Conservation (phyloP, 192 early-diverging fungal species). For the Backusella westeae region DNA sequence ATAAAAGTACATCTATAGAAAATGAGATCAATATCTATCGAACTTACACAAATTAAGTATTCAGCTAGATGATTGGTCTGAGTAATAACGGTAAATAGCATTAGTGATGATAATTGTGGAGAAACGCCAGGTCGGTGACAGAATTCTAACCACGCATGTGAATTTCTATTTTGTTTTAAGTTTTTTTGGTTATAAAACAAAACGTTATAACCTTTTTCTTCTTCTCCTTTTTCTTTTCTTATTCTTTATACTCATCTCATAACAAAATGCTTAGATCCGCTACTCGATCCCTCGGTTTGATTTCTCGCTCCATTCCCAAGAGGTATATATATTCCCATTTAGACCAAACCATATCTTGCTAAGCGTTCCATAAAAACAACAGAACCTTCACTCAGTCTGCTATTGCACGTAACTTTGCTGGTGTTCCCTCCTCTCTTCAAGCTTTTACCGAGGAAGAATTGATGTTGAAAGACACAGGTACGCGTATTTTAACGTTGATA, state of each 20-base stretch:
- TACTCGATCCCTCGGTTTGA: constrained; percentile 12
- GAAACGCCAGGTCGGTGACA: neutral
- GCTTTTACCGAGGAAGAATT: constrained; percentile 86
- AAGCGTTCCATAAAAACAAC: neutral
- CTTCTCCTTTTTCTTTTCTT: neutral
- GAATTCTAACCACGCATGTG: neutral
- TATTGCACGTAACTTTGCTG: constrained; percentile 37
- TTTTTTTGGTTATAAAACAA: neutral
- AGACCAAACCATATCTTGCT: neutral
- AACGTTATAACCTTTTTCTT: neutral
- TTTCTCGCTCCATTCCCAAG: constrained; percentile 26
- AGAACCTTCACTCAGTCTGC: constrained; percentile 51
- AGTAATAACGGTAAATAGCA: neutral
- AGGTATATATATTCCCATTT: constrained; percentile 12
- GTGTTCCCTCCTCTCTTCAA: constrained; percentile 62
- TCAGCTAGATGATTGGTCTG: neutral
- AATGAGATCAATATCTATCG: neutral
- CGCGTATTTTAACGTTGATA: neutral
- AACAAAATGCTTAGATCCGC: constrained; percentile 18
- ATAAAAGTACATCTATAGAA: neutral
- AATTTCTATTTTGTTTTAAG: constrained; percentile 11
- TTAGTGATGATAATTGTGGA: constrained; percentile 14
- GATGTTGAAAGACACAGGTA: constrained; percentile 80
- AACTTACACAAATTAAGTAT: neutral
- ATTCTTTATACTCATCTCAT: neutral